A percentile compares a stretch with the other conserved stretches of the same genome.
Conservation (phyloP, 768 basidiomycete species). For the Mycena maculata region DNA sequence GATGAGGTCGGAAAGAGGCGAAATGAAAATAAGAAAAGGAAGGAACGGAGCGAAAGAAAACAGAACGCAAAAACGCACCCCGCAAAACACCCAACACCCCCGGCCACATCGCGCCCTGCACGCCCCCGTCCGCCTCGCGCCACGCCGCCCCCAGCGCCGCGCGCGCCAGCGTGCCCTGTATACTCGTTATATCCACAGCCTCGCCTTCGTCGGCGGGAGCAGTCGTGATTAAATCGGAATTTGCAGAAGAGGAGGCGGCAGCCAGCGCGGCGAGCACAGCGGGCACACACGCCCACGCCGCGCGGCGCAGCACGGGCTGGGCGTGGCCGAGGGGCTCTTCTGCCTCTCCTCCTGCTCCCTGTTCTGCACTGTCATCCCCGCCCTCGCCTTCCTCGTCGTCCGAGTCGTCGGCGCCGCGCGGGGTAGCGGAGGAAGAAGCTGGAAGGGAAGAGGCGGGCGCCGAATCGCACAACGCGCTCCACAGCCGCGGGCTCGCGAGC, state of each 20-base stretch:
- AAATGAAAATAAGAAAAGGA: no score
- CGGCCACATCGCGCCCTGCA: slow-evolving; percentile 76
- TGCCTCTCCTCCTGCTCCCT: neutral
- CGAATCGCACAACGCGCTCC: no score
- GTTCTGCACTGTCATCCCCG: neutral
- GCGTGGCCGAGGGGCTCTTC: slow-evolving; percentile 52
- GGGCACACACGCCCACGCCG: slow-evolving; percentile 60
- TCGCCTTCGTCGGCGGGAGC: no score
- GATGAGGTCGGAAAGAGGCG: no score
- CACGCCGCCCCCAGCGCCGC: slow-evolving; percentile 74
- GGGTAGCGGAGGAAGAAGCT: neutral
- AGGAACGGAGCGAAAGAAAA: slow-evolving; percentile 3
- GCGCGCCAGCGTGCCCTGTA: slow-evolving; percentile 63
- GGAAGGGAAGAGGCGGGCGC: neutral
- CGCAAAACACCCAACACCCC: slow-evolving; percentile 78
- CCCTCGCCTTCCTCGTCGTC: neutral
- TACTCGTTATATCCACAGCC: no score
- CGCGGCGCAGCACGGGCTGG: slow-evolving; percentile 67
- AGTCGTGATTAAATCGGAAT: neutral
- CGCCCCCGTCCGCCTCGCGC: slow-evolving; percentile 76
- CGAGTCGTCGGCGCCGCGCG: neutral
- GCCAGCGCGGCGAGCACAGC: slow-evolving; percentile 11
- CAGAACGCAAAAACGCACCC: slow-evolving; percentile 55
- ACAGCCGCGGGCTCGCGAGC: no score
- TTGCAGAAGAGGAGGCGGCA: slow-evolving; percentile 29